These are phyloP conservation scores for Acanthamoeba triangularis DNA, from an alignment of 208 protist genomes.

Conservation along the genomic window DNA sequence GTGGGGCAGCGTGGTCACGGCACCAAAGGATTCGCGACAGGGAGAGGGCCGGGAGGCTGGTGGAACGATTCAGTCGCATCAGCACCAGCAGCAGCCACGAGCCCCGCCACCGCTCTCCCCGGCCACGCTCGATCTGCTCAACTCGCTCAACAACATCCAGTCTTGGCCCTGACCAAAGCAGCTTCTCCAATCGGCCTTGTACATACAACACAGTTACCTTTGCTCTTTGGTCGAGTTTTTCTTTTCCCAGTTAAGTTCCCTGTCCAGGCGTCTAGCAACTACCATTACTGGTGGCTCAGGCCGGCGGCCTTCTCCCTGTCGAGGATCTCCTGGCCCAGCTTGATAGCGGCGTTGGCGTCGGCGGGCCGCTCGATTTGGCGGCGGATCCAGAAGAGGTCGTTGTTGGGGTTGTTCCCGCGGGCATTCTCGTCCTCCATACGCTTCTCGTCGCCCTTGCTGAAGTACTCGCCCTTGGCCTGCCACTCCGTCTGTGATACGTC, in stretches of 20 bases:
- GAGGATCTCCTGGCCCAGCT: neutral
- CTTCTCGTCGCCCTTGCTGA: conserved; percentile 15
- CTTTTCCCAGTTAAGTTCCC: too few species aligned
- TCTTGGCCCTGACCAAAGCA: conserved; percentile 14
- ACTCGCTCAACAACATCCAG: conserved; percentile 65
- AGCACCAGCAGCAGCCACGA: neutral
- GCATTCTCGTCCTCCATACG: neutral
- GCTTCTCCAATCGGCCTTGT: too few species aligned
- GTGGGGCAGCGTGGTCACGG: neutral
- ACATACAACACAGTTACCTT: too few species aligned
- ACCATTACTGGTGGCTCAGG: neutral
- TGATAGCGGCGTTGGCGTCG: neutral
- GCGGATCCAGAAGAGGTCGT: conserved; percentile 13
- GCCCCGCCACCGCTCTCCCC: conserved; percentile 24
- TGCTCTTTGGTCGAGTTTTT: too few species aligned
- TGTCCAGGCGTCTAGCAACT: too few species aligned
- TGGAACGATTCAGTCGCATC: neutral
- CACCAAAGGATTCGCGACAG: too few species aligned
- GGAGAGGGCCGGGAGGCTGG: neutral
- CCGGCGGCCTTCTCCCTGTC: conserved; percentile 32
- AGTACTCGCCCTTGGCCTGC: conserved; percentile 24
- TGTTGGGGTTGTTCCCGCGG: conserved; percentile 12
- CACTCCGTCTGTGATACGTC: neutral
- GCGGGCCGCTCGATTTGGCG: neutral
- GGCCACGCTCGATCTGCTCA: conserved; percentile 34